Base-by-base conservation (phyloP, 208 protist genomes). In the Wallacemonas rigidus region DNA sequence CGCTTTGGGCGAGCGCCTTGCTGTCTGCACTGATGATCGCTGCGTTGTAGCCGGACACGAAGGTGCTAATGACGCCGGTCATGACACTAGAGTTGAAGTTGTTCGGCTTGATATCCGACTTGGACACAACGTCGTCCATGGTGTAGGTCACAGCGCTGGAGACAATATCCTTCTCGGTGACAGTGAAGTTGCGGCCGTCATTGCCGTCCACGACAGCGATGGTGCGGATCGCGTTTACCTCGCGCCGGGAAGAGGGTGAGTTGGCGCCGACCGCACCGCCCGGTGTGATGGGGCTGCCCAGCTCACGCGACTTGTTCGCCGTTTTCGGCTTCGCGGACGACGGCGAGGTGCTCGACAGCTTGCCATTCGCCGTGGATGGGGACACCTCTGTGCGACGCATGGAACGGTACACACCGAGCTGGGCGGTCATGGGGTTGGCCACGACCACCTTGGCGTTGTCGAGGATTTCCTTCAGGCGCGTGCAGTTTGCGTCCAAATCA, bases 31-130 rank as follows among this genome's bases (percentile, higher is more conserved):
- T 51, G 51, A 91, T 39, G 26, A 91, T 39, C 17, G 79, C 77
- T 8, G 75, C 80, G 79, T 88, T 91, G 74, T 77, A 83, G 62
- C 87, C 87, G 14, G 80, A 74, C 26, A 82, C 15, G 54, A 86
- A 91, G 48, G 76, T 67, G 6, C n/a, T 63, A 40, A 79, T 74
- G 57, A 82, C 72, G 41, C 62, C 50, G 12, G 77, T 70, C 7
- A 85, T 71, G 50, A 75, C 58, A 38, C 67, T 69, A 35, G 72
- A 73, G n/a, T 71, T 54, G 57, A 84, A 15, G 40, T 39, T 54
- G 4, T 15, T 62, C 47, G 69, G 38, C 57, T 60, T 77, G n/a
- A 73, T 39, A 15, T 80, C 54, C 17, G 41, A 53, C 15, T 61
- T 45, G 36, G 26, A 8, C 5, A 91, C 39, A 44, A 88, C 79